Evolutionary conservation across 164 flowering plant species (phyloP), one percentile per base, ranked within the genome.

Genomic region (Santalum album): DNA sequence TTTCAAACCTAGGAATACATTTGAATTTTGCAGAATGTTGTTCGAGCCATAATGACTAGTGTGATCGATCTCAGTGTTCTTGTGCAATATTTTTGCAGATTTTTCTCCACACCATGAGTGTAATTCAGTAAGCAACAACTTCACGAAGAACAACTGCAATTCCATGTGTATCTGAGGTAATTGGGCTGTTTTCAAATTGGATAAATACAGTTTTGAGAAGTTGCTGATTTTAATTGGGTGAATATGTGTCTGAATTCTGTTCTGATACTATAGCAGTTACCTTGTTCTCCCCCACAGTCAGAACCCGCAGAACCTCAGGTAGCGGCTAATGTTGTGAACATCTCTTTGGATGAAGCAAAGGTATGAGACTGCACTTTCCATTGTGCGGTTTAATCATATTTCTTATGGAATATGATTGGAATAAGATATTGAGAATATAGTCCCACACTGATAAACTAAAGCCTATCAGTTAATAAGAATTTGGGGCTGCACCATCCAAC

Each of bases 121-220:
- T 27, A 60, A 49, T 19, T 42, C 72, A 47, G 66, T 43, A 39
- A 54, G 57, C 52, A 68, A 48, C 43, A 53, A 25, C 24, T 44
- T 58, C 29, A 40, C 26, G 44, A 71, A 71, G 35, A 63, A 58
- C 29, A 53, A 71, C 21, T 38, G 21, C 7, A 52, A 64, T 3
- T 64, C n/a, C 72, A 38, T 66, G 65, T 55, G 55, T 54, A 35
- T 59, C 71, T 12, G 79, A 76, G 79, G 81, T 60, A 76, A 68
- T 78, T 59, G 23, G 15, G 25, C 32, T 56, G 29, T 34, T 35
- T 32, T 29, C 5, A 27, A 12, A 12, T 29, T 39, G 22, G n/a
- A 23, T 20, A 21, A 53, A 53, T 47, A 5, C 10, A 36, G 19
- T 44, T 2, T 1, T 54, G 11, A 19, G 54, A 45, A 15, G 12